These are phyloP conservation scores for Saccharomycopsis sp. DNA, from an alignment of 805 yeast genomes.

Conservation along the genomic window DNA sequence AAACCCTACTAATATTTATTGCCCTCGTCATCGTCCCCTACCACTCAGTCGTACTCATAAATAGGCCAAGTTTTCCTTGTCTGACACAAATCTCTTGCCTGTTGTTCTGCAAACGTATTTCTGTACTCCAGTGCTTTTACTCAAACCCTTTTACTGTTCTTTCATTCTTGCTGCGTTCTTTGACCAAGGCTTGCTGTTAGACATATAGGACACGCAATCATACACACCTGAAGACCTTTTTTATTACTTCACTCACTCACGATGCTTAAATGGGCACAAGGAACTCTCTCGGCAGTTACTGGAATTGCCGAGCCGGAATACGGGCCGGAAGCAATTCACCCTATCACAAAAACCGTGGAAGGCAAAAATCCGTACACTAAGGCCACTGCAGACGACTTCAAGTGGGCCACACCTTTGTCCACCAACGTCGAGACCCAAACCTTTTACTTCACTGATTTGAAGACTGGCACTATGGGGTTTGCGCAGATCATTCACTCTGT, in stretches of 20 bases:
- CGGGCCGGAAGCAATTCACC: slow-evolving; percentile 85
- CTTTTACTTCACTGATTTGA: slow-evolving; percentile 69
- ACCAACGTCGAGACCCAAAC: slow-evolving; percentile 96
- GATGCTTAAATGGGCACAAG: slow-evolving; percentile 25
- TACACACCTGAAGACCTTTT: too few relatives aligned
- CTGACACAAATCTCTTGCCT: too few relatives aligned
- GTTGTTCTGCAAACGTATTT: too few relatives aligned
- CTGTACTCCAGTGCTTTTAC: too few relatives aligned
- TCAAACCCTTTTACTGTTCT: too few relatives aligned
- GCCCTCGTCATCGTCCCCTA: neutral
- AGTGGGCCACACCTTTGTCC: slow-evolving; percentile 65
- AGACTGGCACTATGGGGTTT: slow-evolving; percentile 67
- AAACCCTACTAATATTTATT: neutral
- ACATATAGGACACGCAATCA: too few relatives aligned
- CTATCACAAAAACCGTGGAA: slow-evolving; percentile 60
- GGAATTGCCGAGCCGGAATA: slow-evolving; percentile 98
- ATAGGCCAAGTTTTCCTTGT: too few relatives aligned
- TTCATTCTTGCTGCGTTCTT: too few relatives aligned
- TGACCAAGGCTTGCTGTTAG: too few relatives aligned
- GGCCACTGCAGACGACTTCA: slow-evolving; percentile 60
- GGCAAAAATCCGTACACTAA: slow-evolving; percentile 52
- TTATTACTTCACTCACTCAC: neutral
- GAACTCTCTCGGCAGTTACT: slow-evolving; percentile 74
- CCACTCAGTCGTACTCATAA: too few relatives aligned
- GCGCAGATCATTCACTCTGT: slow-evolving; percentile 94